phyloP scores from a whole-genome alignment of 345 rosid species.

The Syzygium aromaticum region DNA sequence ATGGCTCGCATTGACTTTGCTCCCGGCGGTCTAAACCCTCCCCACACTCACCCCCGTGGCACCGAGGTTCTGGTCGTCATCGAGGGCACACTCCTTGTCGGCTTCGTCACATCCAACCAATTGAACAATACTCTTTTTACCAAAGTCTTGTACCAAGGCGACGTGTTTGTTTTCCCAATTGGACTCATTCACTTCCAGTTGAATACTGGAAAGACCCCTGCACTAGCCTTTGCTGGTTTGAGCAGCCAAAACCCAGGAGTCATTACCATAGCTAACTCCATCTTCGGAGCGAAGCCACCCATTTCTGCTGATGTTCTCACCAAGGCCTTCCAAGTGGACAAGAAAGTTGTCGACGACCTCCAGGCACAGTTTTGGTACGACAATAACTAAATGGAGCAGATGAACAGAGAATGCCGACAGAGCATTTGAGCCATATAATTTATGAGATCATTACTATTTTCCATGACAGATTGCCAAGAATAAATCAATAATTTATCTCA shows the following conservation, averaged over 20 bases:
- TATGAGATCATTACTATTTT: neutral
- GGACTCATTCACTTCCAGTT: constrained; percentile 27
- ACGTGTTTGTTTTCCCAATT: constrained; percentile 26
- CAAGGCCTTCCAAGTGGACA: constrained; percentile 30
- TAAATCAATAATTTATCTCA: neutral
- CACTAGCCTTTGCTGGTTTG: constrained; percentile 17
- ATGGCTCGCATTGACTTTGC: constrained; percentile 17
- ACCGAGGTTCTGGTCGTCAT: constrained; percentile 24
- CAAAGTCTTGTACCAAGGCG: constrained; percentile 12
- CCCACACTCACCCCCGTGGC: constrained; percentile 35
- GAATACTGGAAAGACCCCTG: constrained; percentile 21
- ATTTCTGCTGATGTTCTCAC: constrained; percentile 16
- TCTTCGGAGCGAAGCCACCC: constrained; percentile 12
- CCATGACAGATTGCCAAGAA: neutral
- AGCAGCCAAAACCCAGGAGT: constrained; percentile 22
- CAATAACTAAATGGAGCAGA: neutral
- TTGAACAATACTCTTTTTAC: constrained; percentile 11
- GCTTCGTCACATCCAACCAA: constrained; percentile 26
- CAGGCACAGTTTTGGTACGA: constrained; percentile 17
- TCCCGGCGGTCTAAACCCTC: constrained; percentile 27
- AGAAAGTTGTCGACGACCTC: constrained; percentile 8
- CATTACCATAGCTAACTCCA: constrained; percentile 12
- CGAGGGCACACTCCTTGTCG: constrained; percentile 19
- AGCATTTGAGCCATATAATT: neutral
- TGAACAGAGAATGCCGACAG: neutral